phyloP scores from a whole-genome alignment of 768 basidiomycete genomes.

The Leccinum fibrillosum region DNA sequence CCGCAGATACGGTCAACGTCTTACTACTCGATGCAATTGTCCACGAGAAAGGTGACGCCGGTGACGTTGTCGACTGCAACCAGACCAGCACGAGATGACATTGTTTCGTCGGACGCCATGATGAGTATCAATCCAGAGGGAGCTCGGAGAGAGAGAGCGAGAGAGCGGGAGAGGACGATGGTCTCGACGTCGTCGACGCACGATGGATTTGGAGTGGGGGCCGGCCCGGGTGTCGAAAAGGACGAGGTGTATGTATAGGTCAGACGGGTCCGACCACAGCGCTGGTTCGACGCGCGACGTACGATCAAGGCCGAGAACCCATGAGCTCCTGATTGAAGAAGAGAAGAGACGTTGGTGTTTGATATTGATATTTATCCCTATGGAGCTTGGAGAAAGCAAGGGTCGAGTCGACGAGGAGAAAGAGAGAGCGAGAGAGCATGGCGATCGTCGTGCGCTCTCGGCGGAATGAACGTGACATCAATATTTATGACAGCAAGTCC shows the following conservation, averaged over 20 bases:
- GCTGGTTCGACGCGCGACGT: constrained; percentile 14
- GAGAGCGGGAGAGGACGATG: constrained; percentile 50
- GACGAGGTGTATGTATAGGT: constrained; percentile 31
- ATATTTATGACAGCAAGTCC: too few relatives aligned
- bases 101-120: background rate
- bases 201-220: constrained; percentile 70
- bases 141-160: too few relatives aligned
- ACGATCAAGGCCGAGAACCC: constrained; percentile 81
- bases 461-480: too few relatives aligned
- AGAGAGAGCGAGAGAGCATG: too few relatives aligned
- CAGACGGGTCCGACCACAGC: background rate
- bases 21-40: constrained; percentile 82
- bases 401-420: too few relatives aligned
- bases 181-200: constrained; percentile 55
- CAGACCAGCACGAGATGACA: constrained; percentile 18
- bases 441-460: too few relatives aligned
- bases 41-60: constrained; percentile 64
- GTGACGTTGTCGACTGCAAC: constrained; percentile 36
- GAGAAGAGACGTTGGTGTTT: too few relatives aligned
- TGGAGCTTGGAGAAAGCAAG: background rate
- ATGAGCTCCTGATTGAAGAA: constrained; percentile 58
- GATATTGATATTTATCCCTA: background rate
- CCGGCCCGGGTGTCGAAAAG: constrained; percentile 72
- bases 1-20: background rate
- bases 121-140: background rate